phyloP scores from a whole-genome alignment of 495 filamentous ascomycete genomes.

The Aspergillus sclerotiicarbonarius region DNA sequence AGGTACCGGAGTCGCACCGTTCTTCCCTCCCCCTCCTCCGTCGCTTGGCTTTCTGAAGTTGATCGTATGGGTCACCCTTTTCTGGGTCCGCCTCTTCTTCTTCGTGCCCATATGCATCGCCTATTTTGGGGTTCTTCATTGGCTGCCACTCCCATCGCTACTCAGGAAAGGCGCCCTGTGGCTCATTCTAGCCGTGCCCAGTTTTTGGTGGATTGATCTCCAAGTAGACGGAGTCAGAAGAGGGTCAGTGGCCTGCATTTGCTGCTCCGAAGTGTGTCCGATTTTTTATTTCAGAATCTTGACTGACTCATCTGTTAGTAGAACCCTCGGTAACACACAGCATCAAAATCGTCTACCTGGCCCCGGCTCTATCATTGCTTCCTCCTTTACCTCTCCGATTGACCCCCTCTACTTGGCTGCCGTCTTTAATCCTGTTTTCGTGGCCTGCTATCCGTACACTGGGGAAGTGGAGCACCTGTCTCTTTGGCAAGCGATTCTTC shows the following conservation, averaged over 20 bases:
- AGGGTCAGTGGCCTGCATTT: slow-evolving; percentile 50
- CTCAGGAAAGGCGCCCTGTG: slow-evolving; percentile 81
- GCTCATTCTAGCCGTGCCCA: slow-evolving; percentile 79
- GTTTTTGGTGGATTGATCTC: slow-evolving; percentile 97
- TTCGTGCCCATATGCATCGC: slow-evolving; percentile 63
- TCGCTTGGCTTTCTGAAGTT: slow-evolving; percentile 55
- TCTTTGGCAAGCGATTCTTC: slow-evolving; percentile 68
- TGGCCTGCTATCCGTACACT: slow-evolving; percentile 70
- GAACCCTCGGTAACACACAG: slow-evolving; percentile 58
- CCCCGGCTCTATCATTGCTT: slow-evolving; percentile 76
- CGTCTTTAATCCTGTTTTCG: slow-evolving; percentile 95
- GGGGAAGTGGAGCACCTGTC: slow-evolving; percentile 72
- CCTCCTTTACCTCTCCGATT: slow-evolving; percentile 86
- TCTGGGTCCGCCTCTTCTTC: slow-evolving; percentile 75
- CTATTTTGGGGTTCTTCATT: slow-evolving; percentile 82
- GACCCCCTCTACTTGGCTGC: slow-evolving; percentile 95
- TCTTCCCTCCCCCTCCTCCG: slow-evolving; percentile 72
- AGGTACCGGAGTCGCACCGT: slow-evolving; percentile 97
- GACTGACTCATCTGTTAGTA: slow-evolving; percentile 16
- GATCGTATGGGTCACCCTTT: slow-evolving; percentile 66
- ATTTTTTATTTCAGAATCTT: not conserved
- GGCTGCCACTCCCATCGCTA: slow-evolving; percentile 78
- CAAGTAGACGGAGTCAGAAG: slow-evolving; percentile 94
- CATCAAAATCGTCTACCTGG: slow-evolving; percentile 68
- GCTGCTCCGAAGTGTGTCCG: not conserved